Percentiles rank a stretch among this genome's conserved stretches.
Evolutionary conservation across 1,284 basidiomycete genomes (phyloP).

Genomic region (Puccinia hordei): DNA sequence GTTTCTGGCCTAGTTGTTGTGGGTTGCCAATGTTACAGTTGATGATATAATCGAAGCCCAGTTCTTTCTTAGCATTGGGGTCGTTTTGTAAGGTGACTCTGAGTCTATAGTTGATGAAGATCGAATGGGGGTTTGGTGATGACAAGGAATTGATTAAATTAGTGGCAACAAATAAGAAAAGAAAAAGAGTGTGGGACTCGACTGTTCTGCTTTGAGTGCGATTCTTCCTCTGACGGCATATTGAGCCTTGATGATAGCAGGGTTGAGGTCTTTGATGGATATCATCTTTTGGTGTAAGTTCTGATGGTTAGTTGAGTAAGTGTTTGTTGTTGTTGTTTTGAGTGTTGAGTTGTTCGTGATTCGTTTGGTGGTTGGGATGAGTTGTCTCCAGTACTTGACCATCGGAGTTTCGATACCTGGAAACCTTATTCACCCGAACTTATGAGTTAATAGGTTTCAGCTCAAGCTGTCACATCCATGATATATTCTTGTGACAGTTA

Average conservation of each 20-base stretch:
- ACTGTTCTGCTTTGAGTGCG: constrained; percentile 86
- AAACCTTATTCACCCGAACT: no score
- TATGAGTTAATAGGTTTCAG: no score
- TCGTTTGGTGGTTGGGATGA: no score
- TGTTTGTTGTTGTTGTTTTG: no score
- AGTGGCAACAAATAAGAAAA: neutral
- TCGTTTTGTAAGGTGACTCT: constrained; percentile 1
- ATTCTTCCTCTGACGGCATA: constrained; percentile 97
- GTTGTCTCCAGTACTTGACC: no score
- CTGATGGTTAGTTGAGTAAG: no score
- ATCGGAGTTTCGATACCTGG: no score
- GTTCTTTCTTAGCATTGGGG: constrained; percentile 58
- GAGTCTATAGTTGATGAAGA: constrained; percentile 11
- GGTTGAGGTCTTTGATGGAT: constrained; percentile 66
- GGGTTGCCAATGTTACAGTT: constrained; percentile 98
- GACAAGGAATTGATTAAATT: neutral
- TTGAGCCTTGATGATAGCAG: constrained; percentile 80
- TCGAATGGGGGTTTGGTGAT: neutral
- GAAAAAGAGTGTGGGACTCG: constrained; percentile 58
- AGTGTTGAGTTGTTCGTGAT: no score
- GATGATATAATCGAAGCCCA: constrained; percentile 87
- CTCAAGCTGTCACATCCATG: no score
- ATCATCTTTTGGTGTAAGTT: constrained; percentile 50
- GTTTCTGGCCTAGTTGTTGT: constrained; percentile 91
- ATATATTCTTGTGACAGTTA: no score